Percentiles rank a stretch among this genome's conserved stretches.
Evolutionary conservation across 2,329 filamentous ascomycete species (phyloP).

Genomic region (Penicillium sp.): DNA sequence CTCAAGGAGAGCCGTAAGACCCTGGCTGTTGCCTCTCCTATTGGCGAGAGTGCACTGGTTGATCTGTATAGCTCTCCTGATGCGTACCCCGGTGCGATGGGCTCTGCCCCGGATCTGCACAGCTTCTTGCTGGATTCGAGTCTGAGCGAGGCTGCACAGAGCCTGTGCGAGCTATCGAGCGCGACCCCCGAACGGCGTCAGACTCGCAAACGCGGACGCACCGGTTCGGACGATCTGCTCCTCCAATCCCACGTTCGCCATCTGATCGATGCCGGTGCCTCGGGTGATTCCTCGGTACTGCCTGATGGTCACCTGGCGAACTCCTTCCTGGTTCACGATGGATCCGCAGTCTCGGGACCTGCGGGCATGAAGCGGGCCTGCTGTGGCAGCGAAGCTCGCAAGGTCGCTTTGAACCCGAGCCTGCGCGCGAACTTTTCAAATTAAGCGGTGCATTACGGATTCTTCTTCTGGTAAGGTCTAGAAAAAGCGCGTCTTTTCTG

Average conservation of each 20-base stretch:
- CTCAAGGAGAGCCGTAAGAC: constrained; percentile 37
- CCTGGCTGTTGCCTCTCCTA: constrained; percentile 36
- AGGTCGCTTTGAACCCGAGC: constrained; percentile 34
- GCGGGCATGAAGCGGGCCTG: constrained; percentile 41
- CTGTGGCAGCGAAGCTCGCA: constrained; percentile 38
- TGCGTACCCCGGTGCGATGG: constrained; percentile 23
- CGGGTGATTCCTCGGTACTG: constrained; percentile 26
- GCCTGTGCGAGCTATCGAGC: constrained; percentile 40
- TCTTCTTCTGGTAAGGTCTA: constrained; percentile 24
- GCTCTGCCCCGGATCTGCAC: constrained; percentile 32
- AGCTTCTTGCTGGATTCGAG: constrained; percentile 32
- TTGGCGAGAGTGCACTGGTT: constrained; percentile 34
- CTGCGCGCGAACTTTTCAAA: constrained; percentile 31
- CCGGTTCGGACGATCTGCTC: constrained; percentile 36
- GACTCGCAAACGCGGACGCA: constrained; percentile 40
- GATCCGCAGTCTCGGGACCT: constrained; percentile 30
- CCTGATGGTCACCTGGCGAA: constrained; percentile 31
- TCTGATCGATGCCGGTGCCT: constrained; percentile 30
- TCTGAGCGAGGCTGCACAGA: constrained; percentile 39
- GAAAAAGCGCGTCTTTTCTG: constrained; percentile 29
- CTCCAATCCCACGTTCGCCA: constrained; percentile 40
- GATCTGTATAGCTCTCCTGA: constrained; percentile 37
- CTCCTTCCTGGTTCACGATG: constrained; percentile 30
- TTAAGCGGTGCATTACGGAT: constrained; percentile 11
- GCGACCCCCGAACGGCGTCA: constrained; percentile 26